These are phyloP conservation scores for Quercus gilva DNA, from an alignment of 306 rosid genomes.

Conservation along the genomic window DNA sequence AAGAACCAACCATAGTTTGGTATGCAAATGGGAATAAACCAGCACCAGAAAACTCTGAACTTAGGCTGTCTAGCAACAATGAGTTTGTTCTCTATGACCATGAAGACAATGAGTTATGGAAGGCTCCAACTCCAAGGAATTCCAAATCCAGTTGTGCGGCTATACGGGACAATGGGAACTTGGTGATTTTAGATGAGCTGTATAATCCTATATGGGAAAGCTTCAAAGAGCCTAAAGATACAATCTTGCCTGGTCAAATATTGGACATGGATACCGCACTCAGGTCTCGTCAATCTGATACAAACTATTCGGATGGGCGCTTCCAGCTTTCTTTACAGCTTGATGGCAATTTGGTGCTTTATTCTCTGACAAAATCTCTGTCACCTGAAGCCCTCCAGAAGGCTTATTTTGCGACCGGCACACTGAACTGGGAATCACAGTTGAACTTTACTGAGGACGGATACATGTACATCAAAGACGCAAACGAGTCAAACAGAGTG, in stretches of 20 bases:
- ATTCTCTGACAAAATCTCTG: neutral
- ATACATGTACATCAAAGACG: no score
- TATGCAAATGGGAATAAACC: slow-evolving; percentile 21
- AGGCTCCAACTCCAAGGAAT: neutral
- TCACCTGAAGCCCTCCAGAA: neutral
- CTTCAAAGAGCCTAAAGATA: slow-evolving; percentile 23
- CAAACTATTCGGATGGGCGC: slow-evolving; percentile 21
- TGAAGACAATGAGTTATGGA: neutral
- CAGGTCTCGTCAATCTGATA: slow-evolving; percentile 6
- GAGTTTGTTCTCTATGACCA: neutral
- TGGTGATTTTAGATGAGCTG: slow-evolving; percentile 4
- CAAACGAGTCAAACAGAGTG: neutral
- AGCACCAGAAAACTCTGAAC: slow-evolving; percentile 17
- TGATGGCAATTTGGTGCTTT: slow-evolving; percentile 23
- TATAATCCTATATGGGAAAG: slow-evolving; percentile 28
- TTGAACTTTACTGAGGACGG: neutral
- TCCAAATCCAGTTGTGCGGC: slow-evolving; percentile 1
- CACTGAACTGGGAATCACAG: neutral
- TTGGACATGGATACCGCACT: neutral
- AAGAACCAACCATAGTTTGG: slow-evolving; percentile 27
- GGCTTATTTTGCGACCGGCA: slow-evolving; percentile 14
- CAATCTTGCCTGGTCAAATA: slow-evolving; percentile 30
- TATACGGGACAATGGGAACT: slow-evolving; percentile 25
- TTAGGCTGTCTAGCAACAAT: slow-evolving; percentile 13
- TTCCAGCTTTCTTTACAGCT: slow-evolving; percentile 16